phyloP scores from a whole-genome alignment of 495 filamentous ascomycete species.

The Talaromyces thailandensis region DNA sequence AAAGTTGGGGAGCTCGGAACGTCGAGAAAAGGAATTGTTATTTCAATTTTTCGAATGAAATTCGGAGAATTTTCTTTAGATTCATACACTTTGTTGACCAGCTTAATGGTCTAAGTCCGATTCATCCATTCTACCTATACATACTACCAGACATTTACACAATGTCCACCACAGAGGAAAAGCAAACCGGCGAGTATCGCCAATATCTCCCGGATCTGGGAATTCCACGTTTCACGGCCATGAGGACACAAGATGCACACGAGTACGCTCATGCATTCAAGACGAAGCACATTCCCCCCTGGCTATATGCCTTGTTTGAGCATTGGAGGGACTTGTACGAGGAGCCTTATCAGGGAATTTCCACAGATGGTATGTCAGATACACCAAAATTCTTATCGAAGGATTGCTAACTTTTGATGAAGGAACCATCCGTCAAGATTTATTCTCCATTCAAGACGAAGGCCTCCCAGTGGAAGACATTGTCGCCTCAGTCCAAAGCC shows the following conservation, averaged over 20 bases:
- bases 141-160: background rate
- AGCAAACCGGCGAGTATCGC: constrained; percentile 40
- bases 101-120: background rate
- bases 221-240: constrained; percentile 50
- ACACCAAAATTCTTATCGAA: background rate
- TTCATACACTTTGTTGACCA: background rate
- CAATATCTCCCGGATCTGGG: constrained; percentile 53
- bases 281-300: constrained; percentile 50
- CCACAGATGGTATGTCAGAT: constrained; percentile 45
- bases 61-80: no score
- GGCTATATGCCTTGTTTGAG: constrained; percentile 57
- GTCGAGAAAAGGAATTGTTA: background rate
- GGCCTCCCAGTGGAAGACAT: constrained; percentile 48
- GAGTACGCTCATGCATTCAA: constrained; percentile 56
- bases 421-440: constrained; percentile 44
- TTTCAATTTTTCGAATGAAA: background rate
- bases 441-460: constrained; percentile 55
- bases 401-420: constrained; percentile 6
- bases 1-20: background rate
- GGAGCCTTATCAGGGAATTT: constrained; percentile 65
- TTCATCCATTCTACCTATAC: background rate
- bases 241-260: constrained; percentile 53
- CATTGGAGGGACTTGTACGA: constrained; percentile 57
- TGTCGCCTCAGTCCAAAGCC: constrained; percentile 32
- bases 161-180: constrained; percentile 7